Conservation (phyloP, 495 filamentous ascomycete genomes). For the Trichocladium uniseriatum region DNA sequence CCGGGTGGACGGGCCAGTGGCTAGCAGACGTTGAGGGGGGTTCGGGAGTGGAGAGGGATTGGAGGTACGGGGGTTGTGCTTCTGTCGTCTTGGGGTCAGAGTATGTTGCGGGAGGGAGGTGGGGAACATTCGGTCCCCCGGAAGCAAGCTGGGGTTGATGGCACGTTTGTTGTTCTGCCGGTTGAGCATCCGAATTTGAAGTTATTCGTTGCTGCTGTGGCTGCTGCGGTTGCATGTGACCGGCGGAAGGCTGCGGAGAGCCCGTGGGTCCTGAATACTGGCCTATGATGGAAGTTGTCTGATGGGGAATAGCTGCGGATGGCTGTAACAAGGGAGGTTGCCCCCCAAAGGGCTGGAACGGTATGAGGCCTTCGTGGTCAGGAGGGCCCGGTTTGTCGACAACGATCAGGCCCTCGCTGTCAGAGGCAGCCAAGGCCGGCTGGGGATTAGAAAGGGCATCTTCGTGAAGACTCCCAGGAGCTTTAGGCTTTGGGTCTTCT, state of each 20-base stretch:
- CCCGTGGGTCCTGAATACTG: too few relatives aligned
- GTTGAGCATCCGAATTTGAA: too few relatives aligned
- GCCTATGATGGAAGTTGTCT: too few relatives aligned
- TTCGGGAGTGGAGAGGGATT: neutral
- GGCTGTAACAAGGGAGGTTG: too few relatives aligned
- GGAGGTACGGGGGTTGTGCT: neutral
- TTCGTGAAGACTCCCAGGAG: neutral
- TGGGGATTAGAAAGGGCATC: conserved; percentile 10
- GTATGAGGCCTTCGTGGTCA: conserved; percentile 11
- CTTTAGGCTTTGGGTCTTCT: neutral
- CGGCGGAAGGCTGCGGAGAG: too few relatives aligned
- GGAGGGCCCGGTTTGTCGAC: conserved; percentile 4
- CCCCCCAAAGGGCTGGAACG: neutral
- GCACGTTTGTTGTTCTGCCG: too few relatives aligned
- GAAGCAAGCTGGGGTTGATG: too few relatives aligned
- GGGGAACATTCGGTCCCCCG: neutral
- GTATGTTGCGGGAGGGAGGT: too few relatives aligned
- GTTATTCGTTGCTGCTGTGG: too few relatives aligned
- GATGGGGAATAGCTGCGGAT: too few relatives aligned
- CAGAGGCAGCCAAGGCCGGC: conserved; percentile 7
- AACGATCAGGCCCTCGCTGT: conserved; percentile 4
- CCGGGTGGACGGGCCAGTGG: neutral
- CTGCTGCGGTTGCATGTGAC: too few relatives aligned
- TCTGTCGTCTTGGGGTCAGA: too few relatives aligned
- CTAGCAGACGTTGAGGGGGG: neutral